phyloP scores from a whole-genome alignment of 2,329 filamentous ascomycete species.

The Trichoderma atrobrunneum region DNA sequence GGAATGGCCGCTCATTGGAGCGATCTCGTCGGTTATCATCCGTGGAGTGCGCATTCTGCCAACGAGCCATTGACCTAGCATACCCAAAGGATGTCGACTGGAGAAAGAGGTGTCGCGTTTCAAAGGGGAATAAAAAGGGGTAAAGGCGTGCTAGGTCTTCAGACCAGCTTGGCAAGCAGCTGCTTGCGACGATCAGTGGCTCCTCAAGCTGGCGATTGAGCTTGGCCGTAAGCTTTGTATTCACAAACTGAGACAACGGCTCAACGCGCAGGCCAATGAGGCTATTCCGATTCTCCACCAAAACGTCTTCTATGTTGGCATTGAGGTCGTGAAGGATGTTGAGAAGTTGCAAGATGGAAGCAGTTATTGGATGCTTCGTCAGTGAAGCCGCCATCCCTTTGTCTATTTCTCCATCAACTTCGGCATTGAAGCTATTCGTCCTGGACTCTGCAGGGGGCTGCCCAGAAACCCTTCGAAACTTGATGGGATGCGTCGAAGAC shows the following conservation, averaged over 20 bases:
- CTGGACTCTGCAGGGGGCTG: conserved; percentile 73
- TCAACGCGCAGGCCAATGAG: conserved; percentile 71
- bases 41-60: conserved; percentile 85
- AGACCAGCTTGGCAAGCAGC: conserved; percentile 92
- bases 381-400: conserved; percentile 73
- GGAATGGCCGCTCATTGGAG: conserved; percentile 85
- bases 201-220: conserved; percentile 96
- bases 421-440: conserved; percentile 53
- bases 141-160: conserved; percentile 92
- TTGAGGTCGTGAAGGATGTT: conserved; percentile 92
- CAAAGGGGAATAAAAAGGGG: conserved; percentile 96
- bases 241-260: conserved; percentile 90
- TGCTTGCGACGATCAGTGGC: conserved; percentile 93
- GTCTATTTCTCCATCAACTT: conserved; percentile 50
- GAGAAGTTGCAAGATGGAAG: conserved; percentile 81
- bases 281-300: conserved; percentile 70
- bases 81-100: conserved; percentile 99
- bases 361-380: conserved; percentile 77
- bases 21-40: conserved; percentile 80
- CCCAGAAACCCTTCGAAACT: conserved; percentile 81
- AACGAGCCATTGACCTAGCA: conserved; percentile 92
- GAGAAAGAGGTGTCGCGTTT: conserved; percentile 92
- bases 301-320: conserved; percentile 85
- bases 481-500: conserved; percentile 87
- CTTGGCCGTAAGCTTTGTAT: conserved; percentile 96